Evolutionary conservation across 805 yeast species (phyloP), one percentile per base, ranked within the genome.

Genomic region (Candida chauliodis): DNA sequence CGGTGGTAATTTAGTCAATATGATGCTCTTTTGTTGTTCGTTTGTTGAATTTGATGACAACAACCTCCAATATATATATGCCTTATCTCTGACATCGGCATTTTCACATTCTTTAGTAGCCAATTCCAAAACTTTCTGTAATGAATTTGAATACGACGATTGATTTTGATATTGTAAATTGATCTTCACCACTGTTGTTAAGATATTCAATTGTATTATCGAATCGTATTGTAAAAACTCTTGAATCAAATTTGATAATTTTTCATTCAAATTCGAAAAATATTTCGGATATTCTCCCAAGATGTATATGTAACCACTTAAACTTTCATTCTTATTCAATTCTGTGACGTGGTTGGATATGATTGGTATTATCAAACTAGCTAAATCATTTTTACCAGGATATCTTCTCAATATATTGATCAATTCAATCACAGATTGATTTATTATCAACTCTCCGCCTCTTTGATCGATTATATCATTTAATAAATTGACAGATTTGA

Each of bases 51-150:
- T 61, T 5, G 66, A 50, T 9, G 89, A 82, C 36, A 84, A 62
- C 34, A 85, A 69, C 61, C 95, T 74, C 93, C 93, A 84, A 55
- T 83, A 84, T 29, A 84, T 66, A 56, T 75, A 84, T 1, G 91
- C 89, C 65, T 81, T 78, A 56, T 84, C 95, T 57, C 93, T 72
- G 19, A 84, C 83, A 53, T 84, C 95, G 2, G 87, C 77, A 51
- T 81, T 82, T 43, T 81, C 84, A 40, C 83, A 69, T 30, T 76
- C 73, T 41, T 73, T 75, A 3, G 89, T 83, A 8, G 86, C 79
- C 42, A 71, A 56, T 43, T 78, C 81, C 48, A 84, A 69, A 5
- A 79, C 70, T 30, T 64, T 66, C 51, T 84, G 90, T 46, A 84
- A 64, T 17, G 68, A 52, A 17, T 49, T 59, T 21, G 75, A 66